Base-by-base conservation (phyloP, 148 eudicot genomes). In the Chenopodium formosanum region DNA sequence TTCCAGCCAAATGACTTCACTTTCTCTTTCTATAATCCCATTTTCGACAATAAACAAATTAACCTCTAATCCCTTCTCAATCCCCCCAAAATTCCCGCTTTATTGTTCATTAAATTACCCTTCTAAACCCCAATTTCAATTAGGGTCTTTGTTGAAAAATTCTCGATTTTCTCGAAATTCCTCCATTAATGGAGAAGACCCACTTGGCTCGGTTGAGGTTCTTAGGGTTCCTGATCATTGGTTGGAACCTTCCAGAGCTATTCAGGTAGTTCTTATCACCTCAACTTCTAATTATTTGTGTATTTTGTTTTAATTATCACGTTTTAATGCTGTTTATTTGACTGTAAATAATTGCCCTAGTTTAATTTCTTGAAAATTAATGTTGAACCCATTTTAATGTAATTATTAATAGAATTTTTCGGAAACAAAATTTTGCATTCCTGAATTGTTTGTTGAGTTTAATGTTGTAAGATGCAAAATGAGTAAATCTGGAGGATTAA, bases 151-250 rank as follows among this genome's bases (percentile, higher is more conserved):
- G 16, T 32, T 9, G 34, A 83, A 44, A 29, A 81, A 37, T 74
- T 67, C 70, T 20, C 73, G 65, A 20, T 22, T 78, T 77, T 47
- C 67, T 53, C 83, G 73, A 2, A 73, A 76, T 75, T 68, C 67
- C 16, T 31, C 47, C 19, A 70, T 19, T n/a, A 73, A 77, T 74
- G 87, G 81, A 29, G 83, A 44, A 10, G 76, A 76, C 23, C 78
- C 76, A 19, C 71, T 84, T 79, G 87, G 83, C n/a, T 71, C 78
- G 9, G 90, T 94, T 77, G 87, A 92, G 72, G 87, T 77, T 9
- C 89, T 94, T 79, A 89, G 90, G 79, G 91, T 94, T 85, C 98
- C 98, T 20, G 83, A 87, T 50, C 86, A 84, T 9, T 92, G 94
- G 94, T 75, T 89, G 76, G 82, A 87, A 64, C 89, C 92, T 87